These are phyloP conservation scores for Leccinum subfulvum DNA, from an alignment of 1,284 basidiomycete species.

Conservation along the genomic window DNA sequence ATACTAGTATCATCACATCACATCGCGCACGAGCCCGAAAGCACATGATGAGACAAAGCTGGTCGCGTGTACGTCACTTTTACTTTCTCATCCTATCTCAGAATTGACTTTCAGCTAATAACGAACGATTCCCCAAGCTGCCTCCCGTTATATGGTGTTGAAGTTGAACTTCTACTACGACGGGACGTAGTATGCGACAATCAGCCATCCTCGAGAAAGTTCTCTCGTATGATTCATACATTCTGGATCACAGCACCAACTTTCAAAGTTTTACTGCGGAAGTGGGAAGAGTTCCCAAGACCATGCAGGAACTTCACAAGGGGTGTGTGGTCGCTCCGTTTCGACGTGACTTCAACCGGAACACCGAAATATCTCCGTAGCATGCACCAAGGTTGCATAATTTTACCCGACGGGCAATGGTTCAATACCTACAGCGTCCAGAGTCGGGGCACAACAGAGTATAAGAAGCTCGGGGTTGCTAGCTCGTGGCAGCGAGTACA, in stretches of 20 bases:
- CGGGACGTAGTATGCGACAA: background rate
- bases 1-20: too few species aligned
- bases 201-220: background rate
- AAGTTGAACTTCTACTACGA: background rate
- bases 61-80: background rate
- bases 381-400: background rate
- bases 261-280: background rate
- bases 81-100: background rate
- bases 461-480: background rate
- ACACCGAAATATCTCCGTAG: background rate
- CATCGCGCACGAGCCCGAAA: background rate
- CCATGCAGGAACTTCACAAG: background rate
- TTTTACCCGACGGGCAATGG: background rate
- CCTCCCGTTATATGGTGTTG: background rate
- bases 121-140: background rate
- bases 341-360: background rate
- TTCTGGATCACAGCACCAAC: background rate
- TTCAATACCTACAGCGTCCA: background rate
- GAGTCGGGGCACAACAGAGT: background rate
- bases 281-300: background rate
- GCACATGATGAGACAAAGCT: background rate
- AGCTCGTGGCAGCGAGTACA: background rate
- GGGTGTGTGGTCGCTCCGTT: background rate
- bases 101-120: background rate
- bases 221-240: background rate